A percentile compares a stretch with the other conserved stretches of the same genome.
phyloP scores from a whole-genome alignment of 1,284 basidiomycete genomes.

The Lentinula novae-zelandiae region DNA sequence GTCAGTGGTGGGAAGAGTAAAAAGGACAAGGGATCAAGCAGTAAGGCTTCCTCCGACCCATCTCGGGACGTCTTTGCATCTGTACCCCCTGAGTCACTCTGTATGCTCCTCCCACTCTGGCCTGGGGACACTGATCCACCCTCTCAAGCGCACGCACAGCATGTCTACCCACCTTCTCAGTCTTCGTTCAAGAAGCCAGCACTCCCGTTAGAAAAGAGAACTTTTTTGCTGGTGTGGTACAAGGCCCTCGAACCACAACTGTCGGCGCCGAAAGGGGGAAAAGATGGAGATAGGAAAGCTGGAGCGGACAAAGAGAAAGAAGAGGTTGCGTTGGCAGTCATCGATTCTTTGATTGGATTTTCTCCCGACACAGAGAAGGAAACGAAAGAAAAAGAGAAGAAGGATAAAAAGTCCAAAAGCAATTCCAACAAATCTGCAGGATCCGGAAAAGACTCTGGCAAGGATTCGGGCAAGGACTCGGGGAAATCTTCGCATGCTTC shows the following conservation, averaged over 20 bases:
- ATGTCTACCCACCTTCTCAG: conserved; percentile 27
- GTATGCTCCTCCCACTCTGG: conserved; percentile 82
- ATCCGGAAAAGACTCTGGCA: background rate
- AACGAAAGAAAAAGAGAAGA: background rate
- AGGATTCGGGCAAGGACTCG: background rate
- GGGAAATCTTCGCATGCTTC: conserved; percentile 2
- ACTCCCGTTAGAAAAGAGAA: conserved; percentile 50
- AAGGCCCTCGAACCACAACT: conserved; percentile 9
- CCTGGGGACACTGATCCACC: conserved; percentile 63
- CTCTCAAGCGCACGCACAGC: conserved; percentile 27
- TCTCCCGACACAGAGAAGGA: background rate
- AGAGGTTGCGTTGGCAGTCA: background rate
- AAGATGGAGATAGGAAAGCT: conserved; percentile 18
- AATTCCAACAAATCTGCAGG: background rate
- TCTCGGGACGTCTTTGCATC: conserved; percentile 50
- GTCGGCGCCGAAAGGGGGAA: conserved; percentile 21
- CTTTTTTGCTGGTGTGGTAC: conserved; percentile 74
- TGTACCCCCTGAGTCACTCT: conserved; percentile 63
- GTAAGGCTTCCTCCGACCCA: conserved; percentile 8
- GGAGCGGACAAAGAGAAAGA: background rate
- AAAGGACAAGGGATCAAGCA: background rate
- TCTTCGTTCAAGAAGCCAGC: background rate
- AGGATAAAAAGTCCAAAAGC: background rate
- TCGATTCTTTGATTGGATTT: background rate
- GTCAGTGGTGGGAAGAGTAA: conserved; percentile 22